phyloP scores from a whole-genome alignment of 306 rosid species.

The Rosa lucieae region DNA sequence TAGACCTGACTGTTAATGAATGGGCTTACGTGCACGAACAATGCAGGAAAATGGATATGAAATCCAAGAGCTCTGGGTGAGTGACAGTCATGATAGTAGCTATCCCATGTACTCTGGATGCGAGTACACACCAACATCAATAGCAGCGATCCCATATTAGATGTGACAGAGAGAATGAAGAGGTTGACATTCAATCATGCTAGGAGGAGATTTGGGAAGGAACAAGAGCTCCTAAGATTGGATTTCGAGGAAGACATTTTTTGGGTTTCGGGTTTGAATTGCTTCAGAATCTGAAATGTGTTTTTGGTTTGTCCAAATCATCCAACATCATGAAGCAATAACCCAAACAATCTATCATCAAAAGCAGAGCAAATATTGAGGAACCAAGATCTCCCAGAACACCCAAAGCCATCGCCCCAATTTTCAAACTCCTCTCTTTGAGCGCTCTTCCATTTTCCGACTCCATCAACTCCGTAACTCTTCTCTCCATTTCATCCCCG shows the following conservation, averaged over 20 bases:
- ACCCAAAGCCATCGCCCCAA: conserved; percentile 20
- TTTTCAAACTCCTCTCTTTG: conserved; percentile 21
- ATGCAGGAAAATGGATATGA: conserved; percentile 55
- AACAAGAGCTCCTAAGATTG: conserved; percentile 44
- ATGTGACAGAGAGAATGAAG: conserved; percentile 56
- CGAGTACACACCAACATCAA: too few species aligned
- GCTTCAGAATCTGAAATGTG: not conserved
- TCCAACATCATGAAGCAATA: too few species aligned
- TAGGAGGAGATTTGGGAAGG: conserved; percentile 63
- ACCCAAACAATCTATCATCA: too few species aligned
- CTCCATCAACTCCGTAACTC: conserved; percentile 39
- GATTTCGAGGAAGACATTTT: conserved; percentile 58
- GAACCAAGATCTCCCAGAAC: conserved; percentile 31
- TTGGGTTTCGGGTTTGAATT: not conserved
- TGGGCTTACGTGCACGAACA: conserved; percentile 62
- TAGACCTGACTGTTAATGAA: conserved; percentile 41
- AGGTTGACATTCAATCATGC: conserved; percentile 53
- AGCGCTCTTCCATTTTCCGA: conserved; percentile 28
- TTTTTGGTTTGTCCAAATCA: not conserved
- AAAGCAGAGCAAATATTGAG: not conserved
- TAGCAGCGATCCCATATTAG: conserved; percentile 7
- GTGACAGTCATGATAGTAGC: not conserved
- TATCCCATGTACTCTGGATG: too few species aligned
- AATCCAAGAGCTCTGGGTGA: conserved; percentile 85
- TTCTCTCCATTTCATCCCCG: conserved; percentile 28